Conservation (phyloP, 108 stramenopile genomes). For the Fragilariopsis cylindrus region DNA sequence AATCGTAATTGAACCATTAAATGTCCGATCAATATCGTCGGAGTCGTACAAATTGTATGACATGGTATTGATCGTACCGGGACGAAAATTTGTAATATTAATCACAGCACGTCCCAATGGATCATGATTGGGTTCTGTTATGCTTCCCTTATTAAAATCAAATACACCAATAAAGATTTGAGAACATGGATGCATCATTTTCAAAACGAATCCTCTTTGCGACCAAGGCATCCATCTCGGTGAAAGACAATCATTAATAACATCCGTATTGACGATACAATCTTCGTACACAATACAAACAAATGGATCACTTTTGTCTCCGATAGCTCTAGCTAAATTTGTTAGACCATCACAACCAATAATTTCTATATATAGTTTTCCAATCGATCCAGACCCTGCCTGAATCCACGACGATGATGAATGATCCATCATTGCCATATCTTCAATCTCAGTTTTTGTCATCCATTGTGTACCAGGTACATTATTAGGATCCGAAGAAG, state of each 20-base stretch:
- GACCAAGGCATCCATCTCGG: conserved; percentile 82
- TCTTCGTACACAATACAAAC: conserved; percentile 67
- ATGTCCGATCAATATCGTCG: neutral
- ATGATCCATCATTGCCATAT: conserved; percentile 30
- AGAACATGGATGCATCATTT: conserved; percentile 38
- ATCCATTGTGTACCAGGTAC: conserved; percentile 52
- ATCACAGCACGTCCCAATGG: conserved; percentile 26
- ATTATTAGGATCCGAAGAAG: conserved; percentile 66
- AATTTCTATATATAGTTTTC: conserved; percentile 61
- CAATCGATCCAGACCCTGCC: conserved; percentile 62
- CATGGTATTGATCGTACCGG: conserved; percentile 17
- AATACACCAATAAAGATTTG: conserved; percentile 7
- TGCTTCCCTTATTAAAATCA: conserved; percentile 17
- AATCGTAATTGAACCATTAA: conserved; percentile 19
- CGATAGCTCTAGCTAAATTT: conserved; percentile 21
- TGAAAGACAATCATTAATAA: conserved; percentile 61
- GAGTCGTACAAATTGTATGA: conserved; percentile 18
- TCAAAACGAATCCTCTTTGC: conserved; percentile 67
- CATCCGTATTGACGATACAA: conserved; percentile 65
- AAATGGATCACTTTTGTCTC: conserved; percentile 1
- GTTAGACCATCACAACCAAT: conserved; percentile 62
- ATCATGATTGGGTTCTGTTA: conserved; percentile 16
- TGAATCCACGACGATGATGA: conserved; percentile 54
- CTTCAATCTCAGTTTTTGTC: conserved; percentile 41
- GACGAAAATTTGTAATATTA: conserved; percentile 31